A percentile compares a stretch with the other conserved stretches of the same genome.
phyloP scores from a whole-genome alignment of 345 rosid genomes.

The Eucalyptus decipiens region DNA sequence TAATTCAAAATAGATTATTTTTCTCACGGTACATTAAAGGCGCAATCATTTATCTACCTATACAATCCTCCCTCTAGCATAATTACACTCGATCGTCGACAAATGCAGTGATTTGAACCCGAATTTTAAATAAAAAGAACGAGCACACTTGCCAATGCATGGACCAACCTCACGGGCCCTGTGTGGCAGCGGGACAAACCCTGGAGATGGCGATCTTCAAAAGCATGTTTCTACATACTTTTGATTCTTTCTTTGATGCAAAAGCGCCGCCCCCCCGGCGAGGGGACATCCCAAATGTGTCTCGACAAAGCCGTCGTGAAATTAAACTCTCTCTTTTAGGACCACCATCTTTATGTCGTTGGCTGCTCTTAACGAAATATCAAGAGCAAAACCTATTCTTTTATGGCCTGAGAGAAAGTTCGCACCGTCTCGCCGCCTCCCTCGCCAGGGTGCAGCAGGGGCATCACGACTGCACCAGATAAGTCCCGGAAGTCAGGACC shows the following conservation, averaged over 20 bases:
- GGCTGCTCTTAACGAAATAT: not conserved
- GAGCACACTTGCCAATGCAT: not conserved
- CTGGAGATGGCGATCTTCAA: not conserved
- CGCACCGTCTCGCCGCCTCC: not conserved
- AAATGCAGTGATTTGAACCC: not conserved
- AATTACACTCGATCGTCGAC: not conserved
- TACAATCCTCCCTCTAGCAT: not conserved
- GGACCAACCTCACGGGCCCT: not conserved
- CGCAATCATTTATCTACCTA: not conserved
- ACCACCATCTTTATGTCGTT: not conserved
- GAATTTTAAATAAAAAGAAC: not conserved
- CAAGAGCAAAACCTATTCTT: not conserved
- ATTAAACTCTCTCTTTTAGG: not conserved
- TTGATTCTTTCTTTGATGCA: not conserved
- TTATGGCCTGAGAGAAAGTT: not conserved
- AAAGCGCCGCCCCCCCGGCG: not conserved
- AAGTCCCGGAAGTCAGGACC: not conserved
- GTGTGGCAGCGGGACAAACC: not conserved
- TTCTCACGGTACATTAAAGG: too few relatives aligned
- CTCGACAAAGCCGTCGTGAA: not conserved
- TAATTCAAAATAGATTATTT: rapidly evolving
- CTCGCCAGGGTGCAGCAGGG: not conserved
- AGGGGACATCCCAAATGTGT: not conserved
- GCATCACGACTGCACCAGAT: not conserved
- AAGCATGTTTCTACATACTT: not conserved